Base-by-base conservation (phyloP, 1,139 yeast genomes). In the Suzukiozyma palmioleophila region DNA sequence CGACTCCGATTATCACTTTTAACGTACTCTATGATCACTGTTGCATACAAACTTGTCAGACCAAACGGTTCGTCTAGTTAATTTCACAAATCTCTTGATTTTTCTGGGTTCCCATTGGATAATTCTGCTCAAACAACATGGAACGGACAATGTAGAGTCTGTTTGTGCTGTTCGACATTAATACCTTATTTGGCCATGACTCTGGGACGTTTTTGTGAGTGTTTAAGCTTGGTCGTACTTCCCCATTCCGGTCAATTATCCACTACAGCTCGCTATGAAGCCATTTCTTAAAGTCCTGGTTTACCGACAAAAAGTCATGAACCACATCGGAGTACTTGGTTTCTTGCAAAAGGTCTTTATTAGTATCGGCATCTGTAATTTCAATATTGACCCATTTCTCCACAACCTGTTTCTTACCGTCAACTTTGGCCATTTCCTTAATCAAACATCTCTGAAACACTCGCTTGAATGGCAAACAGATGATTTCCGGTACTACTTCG, bases 381-480 rank as follows among this genome's bases (percentile, higher is more conserved):
- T 75, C 80, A 11, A 73, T 66, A 42, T 73, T 66, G 32, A 62
- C 49, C 73, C 74, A 66, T 33, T 56, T 52, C 26, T 64, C 52
- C 4, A 43, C 45, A 24, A 33, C 42, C 8, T 45, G 44, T 49
- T 66, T 65, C 32, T 53, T 52, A 1, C 69, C 71, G 31, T 57
- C 46, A 14, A 52, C 49, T 18, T 44, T 49, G 5, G 45, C 44
- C 3, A 54, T 49, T 4, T 53, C 41, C 10, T 64, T 59, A 13
- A 69, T 48, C 10, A 66, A 47, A 50, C 83, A 77, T 41, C 78
- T 60, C 46, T 68, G 71, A 54, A 77, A 77, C 5, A 76, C 45
- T 35, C 83, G 51, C 44, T 71, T 76, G 56, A 77, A 77, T 2
- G 83, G 82, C 13, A 73, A 54, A 47, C 83, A 77, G 24, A 73